phyloP scores from a whole-genome alignment of 345 rosid species.

The Trapa incisa region DNA sequence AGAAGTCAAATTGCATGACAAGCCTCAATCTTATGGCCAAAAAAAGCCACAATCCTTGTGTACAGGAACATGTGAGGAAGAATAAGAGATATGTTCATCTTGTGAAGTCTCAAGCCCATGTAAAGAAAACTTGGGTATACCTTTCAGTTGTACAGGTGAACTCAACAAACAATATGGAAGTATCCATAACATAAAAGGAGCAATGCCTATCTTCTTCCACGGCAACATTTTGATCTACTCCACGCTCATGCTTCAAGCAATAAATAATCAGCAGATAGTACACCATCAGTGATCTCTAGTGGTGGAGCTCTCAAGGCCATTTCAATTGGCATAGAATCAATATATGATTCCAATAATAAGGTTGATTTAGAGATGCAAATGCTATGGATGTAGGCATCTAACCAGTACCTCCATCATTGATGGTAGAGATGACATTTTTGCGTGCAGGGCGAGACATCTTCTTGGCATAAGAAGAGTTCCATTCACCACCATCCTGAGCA shows the following conservation, averaged over 20 bases:
- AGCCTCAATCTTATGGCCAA: no score
- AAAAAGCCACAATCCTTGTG: neutral
- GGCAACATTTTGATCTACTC: neutral
- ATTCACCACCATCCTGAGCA: slow-evolving; percentile 90
- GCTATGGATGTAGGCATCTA: neutral
- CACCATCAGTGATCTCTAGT: neutral
- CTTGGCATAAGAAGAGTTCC: slow-evolving; percentile 81
- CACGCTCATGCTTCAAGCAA: neutral
- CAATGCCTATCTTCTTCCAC: neutral
- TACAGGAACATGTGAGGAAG: neutral
- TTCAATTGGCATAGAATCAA: neutral
- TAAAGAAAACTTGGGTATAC: neutral
- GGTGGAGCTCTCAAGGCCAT: neutral
- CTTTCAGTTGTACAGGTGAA: neutral
- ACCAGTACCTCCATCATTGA: neutral
- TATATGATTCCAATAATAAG: neutral
- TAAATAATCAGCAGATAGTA: neutral
- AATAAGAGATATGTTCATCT: neutral
- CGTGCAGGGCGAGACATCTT: slow-evolving; percentile 37
- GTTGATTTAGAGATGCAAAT: neutral
- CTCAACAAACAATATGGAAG: neutral
- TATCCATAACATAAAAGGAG: neutral
- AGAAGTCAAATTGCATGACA: neutral
- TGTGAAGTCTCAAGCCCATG: neutral
- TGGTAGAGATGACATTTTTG: slow-evolving; percentile 16